Percentiles rank a stretch among this genome's conserved stretches.
Evolutionary conservation across 768 basidiomycete species (phyloP).

Genomic region (Mycena galericulata): DNA sequence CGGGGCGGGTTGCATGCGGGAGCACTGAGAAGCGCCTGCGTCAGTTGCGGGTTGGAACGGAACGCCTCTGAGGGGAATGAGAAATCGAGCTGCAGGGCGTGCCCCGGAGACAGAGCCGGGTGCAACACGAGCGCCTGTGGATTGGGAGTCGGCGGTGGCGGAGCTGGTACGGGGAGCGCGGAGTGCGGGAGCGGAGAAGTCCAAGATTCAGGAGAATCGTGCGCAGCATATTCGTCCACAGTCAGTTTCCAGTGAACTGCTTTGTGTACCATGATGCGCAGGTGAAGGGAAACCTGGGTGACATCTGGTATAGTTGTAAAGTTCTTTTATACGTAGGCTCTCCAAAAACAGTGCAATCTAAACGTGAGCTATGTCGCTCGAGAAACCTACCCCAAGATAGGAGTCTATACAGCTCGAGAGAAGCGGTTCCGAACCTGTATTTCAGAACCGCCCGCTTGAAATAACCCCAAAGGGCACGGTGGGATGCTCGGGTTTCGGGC

Average conservation of each 20-base stretch:
- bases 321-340: too few species aligned
- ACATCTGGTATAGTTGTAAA: too few species aligned
- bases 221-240: background rate
- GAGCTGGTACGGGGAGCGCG: background rate
- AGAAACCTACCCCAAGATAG: too few species aligned
- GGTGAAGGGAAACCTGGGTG: too few species aligned
- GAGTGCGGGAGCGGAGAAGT: slow-evolving; percentile 7
- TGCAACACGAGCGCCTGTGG: background rate
- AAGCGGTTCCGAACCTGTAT: too few species aligned
- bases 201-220: slow-evolving; percentile 15
- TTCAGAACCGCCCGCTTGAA: too few species aligned
- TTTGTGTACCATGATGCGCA: background rate
- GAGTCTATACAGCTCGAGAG: too few species aligned
- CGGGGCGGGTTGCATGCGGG: slow-evolving; percentile 12
- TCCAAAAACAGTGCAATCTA: too few species aligned
- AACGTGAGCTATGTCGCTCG: too few species aligned
- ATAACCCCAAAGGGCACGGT: too few species aligned
- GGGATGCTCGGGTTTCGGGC: too few species aligned
- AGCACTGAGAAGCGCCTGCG: background rate
- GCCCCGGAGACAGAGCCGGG: background rate
- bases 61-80: slow-evolving; percentile 28
- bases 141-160: slow-evolving; percentile 1
- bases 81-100: slow-evolving; percentile 22
- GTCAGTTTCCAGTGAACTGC: slow-evolving; percentile 9
- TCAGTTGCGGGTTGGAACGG: slow-evolving; percentile 17